These are phyloP conservation scores for Hypseocharis bilobata DNA, from an alignment of 441 rosid genomes.

Conservation along the genomic window DNA sequence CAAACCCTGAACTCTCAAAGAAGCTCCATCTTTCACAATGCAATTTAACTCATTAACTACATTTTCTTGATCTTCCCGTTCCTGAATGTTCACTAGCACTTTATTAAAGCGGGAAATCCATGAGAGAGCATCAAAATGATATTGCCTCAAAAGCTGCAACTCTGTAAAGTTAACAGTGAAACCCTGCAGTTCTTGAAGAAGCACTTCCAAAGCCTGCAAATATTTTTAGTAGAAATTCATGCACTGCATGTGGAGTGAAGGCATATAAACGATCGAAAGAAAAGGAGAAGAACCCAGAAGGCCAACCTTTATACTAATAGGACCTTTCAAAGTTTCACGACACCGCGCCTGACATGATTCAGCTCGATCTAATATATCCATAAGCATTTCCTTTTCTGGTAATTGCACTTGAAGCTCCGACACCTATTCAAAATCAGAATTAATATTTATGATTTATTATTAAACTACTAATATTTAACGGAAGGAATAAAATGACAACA, in stretches of 20 bases:
- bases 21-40: slow-evolving; percentile 53
- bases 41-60: slow-evolving; percentile 52
- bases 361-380: slow-evolving; percentile 43
- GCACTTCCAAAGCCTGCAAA: slow-evolving; percentile 51
- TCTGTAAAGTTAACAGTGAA: slow-evolving; percentile 53
- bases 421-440: slow-evolving; percentile 35
- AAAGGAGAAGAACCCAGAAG: slow-evolving; percentile 10
- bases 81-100: slow-evolving; percentile 41
- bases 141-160: slow-evolving; percentile 61
- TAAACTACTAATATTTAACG: background rate
- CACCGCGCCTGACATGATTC: slow-evolving; percentile 56
- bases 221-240: background rate
- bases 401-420: slow-evolving; percentile 60
- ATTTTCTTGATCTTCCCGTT: slow-evolving; percentile 50
- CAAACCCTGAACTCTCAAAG: slow-evolving; percentile 72
- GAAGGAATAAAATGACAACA: slow-evolving; percentile 9
- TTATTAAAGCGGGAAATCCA: slow-evolving; percentile 51
- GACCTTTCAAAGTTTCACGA: slow-evolving; percentile 40
- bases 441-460: background rate
- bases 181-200: slow-evolving; percentile 48
- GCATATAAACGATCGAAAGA: slow-evolving; percentile 5
- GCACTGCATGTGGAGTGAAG: background rate
- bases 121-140: slow-evolving; percentile 40
- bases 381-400: slow-evolving; percentile 50
- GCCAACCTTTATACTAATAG: slow-evolving; percentile 48